Conservation (phyloP, 768 basidiomycete genomes). For the Trametes cubensis region DNA sequence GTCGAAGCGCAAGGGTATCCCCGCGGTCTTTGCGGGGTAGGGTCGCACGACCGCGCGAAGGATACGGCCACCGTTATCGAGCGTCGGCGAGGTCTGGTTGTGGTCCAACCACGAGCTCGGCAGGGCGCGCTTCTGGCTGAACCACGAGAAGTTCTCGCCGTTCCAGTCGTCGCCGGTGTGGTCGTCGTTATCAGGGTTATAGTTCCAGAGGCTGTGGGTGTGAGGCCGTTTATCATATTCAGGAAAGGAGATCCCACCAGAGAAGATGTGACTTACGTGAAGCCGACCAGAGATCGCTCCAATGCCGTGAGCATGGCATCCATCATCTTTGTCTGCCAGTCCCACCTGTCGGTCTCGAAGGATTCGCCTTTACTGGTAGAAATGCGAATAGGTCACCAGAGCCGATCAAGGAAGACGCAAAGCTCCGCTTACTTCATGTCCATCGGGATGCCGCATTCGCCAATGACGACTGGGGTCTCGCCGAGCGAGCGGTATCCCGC, state of each 20-base stretch:
- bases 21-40: slow-evolving; percentile 88
- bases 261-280: slow-evolving; percentile 66
- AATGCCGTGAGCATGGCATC: slow-evolving; percentile 87
- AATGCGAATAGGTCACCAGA: not conserved
- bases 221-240: not conserved
- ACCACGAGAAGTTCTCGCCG: slow-evolving; percentile 98
- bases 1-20: slow-evolving; percentile 70
- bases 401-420: not conserved
- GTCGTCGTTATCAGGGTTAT: slow-evolving; percentile 88
- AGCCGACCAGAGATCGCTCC: slow-evolving; percentile 76
- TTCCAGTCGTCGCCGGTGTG: slow-evolving; percentile 86
- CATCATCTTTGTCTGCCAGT: slow-evolving; percentile 90
- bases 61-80: slow-evolving; percentile 84
- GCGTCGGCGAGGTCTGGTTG: slow-evolving; percentile 62
- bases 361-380: slow-evolving; percentile 64
- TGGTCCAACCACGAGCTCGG: slow-evolving; percentile 57
- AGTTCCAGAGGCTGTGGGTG: slow-evolving; percentile 81
- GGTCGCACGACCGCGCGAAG: slow-evolving; percentile 82
- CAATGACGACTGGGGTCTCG: slow-evolving; percentile 82
- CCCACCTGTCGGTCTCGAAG: slow-evolving; percentile 72
- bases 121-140: slow-evolving; percentile 62
- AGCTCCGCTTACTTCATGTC: slow-evolving; percentile 81
- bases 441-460: slow-evolving; percentile 95
- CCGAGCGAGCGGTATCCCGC: slow-evolving; percentile 70
- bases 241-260: not conserved